Conservation (phyloP, 228 moss, liverwort and hornwort species). For the Sphagnum magellanicum region DNA sequence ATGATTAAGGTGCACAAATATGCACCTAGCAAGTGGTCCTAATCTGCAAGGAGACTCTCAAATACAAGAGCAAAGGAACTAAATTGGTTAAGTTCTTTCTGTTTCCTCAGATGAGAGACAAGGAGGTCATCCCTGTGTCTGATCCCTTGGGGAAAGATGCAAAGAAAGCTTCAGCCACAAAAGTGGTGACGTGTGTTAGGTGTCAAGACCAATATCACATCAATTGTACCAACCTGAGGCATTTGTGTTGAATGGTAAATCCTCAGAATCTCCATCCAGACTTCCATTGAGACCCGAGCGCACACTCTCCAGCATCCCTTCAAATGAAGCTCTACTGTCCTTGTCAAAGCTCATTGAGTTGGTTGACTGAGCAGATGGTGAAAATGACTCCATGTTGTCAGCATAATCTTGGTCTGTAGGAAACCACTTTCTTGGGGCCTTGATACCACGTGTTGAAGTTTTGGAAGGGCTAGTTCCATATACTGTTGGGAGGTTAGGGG, state of each 20-base stretch:
- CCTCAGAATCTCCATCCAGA: slow-evolving; percentile 12
- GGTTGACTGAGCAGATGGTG: slow-evolving; percentile 18
- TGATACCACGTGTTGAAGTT: slow-evolving; percentile 19
- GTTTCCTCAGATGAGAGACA: too few relatives aligned
- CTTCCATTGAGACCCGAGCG: slow-evolving; percentile 19
- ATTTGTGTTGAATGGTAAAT: slow-evolving; percentile 9
- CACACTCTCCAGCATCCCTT: slow-evolving; percentile 25
- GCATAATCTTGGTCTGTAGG: slow-evolving; percentile 31
- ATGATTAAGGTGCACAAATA: too few relatives aligned
- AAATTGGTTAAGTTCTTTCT: too few relatives aligned
- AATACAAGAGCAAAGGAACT: too few relatives aligned
- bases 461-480: slow-evolving; percentile 30
- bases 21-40: too few relatives aligned
- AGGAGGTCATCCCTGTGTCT: too few relatives aligned
- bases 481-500: slow-evolving; percentile 24
- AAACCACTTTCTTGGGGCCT: slow-evolving; percentile 42
- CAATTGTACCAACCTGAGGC: slow-evolving; percentile 14
- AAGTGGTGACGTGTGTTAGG: too few relatives aligned
- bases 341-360: slow-evolving; percentile 23
- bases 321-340: slow-evolving; percentile 20
- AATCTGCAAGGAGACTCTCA: too few relatives aligned
- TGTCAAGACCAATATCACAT: too few relatives aligned
- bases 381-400: slow-evolving; percentile 29
- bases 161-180: too few relatives aligned
- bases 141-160: too few relatives aligned